These are phyloP conservation scores for Fusarium ambrosium DNA, from an alignment of 2,329 filamentous ascomycete genomes.

Conservation along the genomic window DNA sequence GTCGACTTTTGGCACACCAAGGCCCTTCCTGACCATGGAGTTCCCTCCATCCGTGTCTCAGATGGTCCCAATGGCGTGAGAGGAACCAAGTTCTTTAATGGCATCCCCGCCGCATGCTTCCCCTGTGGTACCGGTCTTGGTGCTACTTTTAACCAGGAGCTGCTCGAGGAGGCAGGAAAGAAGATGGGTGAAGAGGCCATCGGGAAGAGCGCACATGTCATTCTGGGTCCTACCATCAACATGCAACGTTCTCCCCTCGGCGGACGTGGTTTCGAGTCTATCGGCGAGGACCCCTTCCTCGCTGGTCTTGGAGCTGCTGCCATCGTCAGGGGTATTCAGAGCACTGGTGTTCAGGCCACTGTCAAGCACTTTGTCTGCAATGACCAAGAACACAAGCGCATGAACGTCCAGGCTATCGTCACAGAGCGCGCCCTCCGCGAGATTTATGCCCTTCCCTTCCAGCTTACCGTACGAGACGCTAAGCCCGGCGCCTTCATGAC, in stretches of 20 bases:
- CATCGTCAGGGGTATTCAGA: slow-evolving; percentile 68
- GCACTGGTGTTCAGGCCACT: slow-evolving; percentile 67
- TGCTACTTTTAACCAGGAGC: slow-evolving; percentile 68
- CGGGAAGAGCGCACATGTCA: slow-evolving; percentile 69
- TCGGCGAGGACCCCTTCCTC: slow-evolving; percentile 70
- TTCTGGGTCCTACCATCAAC: slow-evolving; percentile 74
- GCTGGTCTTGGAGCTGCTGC: slow-evolving; percentile 67
- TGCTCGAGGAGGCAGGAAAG: slow-evolving; percentile 65
- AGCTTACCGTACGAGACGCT: slow-evolving; percentile 66
- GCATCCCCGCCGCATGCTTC: slow-evolving; percentile 70
- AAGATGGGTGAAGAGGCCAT: slow-evolving; percentile 67
- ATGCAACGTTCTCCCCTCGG: slow-evolving; percentile 73
- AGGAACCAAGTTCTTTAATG: slow-evolving; percentile 77
- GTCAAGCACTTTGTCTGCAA: slow-evolving; percentile 74
- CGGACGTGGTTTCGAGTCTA: slow-evolving; percentile 71
- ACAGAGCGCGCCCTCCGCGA: slow-evolving; percentile 70
- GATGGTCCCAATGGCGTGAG: slow-evolving; percentile 80
- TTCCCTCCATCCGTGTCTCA: slow-evolving; percentile 74
- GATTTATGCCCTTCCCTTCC: slow-evolving; percentile 71
- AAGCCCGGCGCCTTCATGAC: slow-evolving; percentile 70
- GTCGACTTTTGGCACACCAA: slow-evolving; percentile 80
- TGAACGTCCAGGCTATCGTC: slow-evolving; percentile 67
- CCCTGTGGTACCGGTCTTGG: slow-evolving; percentile 71
- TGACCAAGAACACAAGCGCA: slow-evolving; percentile 71
- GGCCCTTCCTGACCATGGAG: slow-evolving; percentile 68